These are phyloP conservation scores for Colletotrichum tofieldiae DNA, from an alignment of 2,329 filamentous ascomycete species.

Conservation along the genomic window DNA sequence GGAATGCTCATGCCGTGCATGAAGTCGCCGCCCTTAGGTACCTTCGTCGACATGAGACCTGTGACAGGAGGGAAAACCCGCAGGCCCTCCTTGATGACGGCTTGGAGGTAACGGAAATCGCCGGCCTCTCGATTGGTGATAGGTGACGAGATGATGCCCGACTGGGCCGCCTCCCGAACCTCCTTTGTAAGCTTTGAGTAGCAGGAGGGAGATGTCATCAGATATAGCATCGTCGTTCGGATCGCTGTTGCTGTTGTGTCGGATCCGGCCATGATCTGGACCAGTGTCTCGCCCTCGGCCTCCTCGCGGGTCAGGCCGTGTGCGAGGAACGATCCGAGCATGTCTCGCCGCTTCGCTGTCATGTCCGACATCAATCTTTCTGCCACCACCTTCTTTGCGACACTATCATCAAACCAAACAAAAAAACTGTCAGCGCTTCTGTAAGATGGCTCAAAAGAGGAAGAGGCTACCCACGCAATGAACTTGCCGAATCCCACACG, in stretches of 20 bases:
- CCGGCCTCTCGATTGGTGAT: constrained; percentile 56
- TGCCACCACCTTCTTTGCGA: constrained; percentile 46
- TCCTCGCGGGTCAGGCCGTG: constrained; percentile 53
- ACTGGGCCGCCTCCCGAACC: constrained; percentile 55
- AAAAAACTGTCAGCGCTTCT: constrained; percentile 14
- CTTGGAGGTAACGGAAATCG: constrained; percentile 63
- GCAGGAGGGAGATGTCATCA: constrained; percentile 65
- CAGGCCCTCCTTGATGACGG: constrained; percentile 65
- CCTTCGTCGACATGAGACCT: constrained; percentile 53
- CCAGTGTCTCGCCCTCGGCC: constrained; percentile 51
- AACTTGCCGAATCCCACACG: constrained; percentile 57
- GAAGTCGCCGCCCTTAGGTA: constrained; percentile 56
- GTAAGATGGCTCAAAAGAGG: neutral
- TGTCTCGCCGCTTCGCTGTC: constrained; percentile 50
- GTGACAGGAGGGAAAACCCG: constrained; percentile 62
- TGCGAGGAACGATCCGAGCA: constrained; percentile 60
- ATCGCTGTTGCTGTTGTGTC: constrained; percentile 57
- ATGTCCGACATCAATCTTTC: constrained; percentile 45
- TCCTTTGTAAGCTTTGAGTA: constrained; percentile 65
- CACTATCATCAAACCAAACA: constrained; percentile 28
- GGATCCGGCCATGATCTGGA: constrained; percentile 55
- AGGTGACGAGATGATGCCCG: constrained; percentile 48
- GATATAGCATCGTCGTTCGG: constrained; percentile 65
- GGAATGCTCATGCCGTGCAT: constrained; percentile 60
- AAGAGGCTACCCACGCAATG: constrained; percentile 48